Evolutionary conservation across 371 early-diverging fungal genomes (phyloP), one percentile per base, ranked within the genome.

Genomic region (Apophysomyces sp.): DNA sequence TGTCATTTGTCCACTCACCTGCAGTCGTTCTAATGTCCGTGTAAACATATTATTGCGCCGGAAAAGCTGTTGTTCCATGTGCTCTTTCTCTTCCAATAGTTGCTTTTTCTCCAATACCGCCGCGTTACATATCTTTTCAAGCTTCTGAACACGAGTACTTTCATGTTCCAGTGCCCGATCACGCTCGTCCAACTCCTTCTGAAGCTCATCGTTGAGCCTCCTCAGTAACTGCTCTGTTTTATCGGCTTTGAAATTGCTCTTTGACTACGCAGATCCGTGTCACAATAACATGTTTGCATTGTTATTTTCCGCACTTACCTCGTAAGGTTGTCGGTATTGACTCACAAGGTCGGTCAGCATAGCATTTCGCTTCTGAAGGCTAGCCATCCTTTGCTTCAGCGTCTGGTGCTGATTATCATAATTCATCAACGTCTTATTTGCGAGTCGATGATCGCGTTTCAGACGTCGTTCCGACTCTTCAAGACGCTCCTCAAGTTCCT

Each of bases 1-100:
- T n/a, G n/a, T n/a, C n/a, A n/a, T n/a, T n/a, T n/a, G n/a, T n/a
- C 8, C 4, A 65, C 62, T 69, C 66, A 78, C 81, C 71, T 76
- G 76, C 9, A 67, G 39, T 30, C 60, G 24, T 49, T 68, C 69
- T 37, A 69, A 44, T 27, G 69, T 55, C 11, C 54, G 55, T 12
- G 69, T 73, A 52, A 73, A 61, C 59, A 69, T 66, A 21, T 55
- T 63, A 39, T 66, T 63, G 3, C 73, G 56, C 32, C 69, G 57
- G 18, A 39, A 21, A 11, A 73, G 54, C 28, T 57, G 39, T 15
- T 63, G 40, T 34, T 73, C 41, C 6, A 65, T 30, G 4, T 55
- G 40, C 6, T 57, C 53, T 26, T 55, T 56, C 29, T 58, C 60
- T 59, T 63, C 55, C 30, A 55, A 11, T 21, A 44, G 24, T 21